phyloP scores from a whole-genome alignment of 2,329 filamentous ascomycete genomes.

The Penicillium griseofulvum region DNA sequence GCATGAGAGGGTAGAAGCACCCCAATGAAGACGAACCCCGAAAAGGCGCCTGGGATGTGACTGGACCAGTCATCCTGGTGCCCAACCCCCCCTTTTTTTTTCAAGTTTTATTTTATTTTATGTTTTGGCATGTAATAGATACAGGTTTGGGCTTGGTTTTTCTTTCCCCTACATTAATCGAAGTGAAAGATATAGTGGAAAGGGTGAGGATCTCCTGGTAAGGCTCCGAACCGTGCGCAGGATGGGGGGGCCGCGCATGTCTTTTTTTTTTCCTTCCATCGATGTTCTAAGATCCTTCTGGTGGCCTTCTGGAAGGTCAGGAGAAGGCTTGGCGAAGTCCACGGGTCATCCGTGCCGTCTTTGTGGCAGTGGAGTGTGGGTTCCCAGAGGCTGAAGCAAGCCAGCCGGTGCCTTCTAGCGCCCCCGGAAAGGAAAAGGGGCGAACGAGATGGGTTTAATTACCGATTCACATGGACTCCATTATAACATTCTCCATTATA shows the following conservation, averaged over 20 bases:
- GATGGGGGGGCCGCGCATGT: slow-evolving; percentile 11
- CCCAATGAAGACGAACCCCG: slow-evolving; percentile 7
- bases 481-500: too few relatives aligned
- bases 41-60: neutral
- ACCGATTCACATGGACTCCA: slow-evolving; percentile 15
- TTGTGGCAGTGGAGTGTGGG: slow-evolving; percentile 16
- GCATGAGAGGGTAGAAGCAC: slow-evolving; percentile 4
- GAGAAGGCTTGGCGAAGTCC: slow-evolving; percentile 23
- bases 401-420: slow-evolving; percentile 16
- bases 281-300: slow-evolving; percentile 24
- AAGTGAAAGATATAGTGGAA: slow-evolving; percentile 3
- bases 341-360: slow-evolving; percentile 14
- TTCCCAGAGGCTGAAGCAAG: slow-evolving; percentile 21
- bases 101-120: neutral
- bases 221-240: slow-evolving; percentile 20
- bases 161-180: neutral
- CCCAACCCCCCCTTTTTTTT: slow-evolving; percentile 8
- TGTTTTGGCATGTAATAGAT: neutral
- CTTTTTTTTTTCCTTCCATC: slow-evolving; percentile 6
- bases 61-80: slow-evolving; percentile 3
- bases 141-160: neutral
- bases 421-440: slow-evolving; percentile 16
- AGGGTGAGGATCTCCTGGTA: slow-evolving; percentile 7
- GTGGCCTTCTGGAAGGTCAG: slow-evolving; percentile 25
- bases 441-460: slow-evolving; percentile 17